A percentile compares a stretch with the other conserved stretches of the same genome.
Conservation (phyloP, 306 rosid species). For the Casuarina cunninghamiana region DNA sequence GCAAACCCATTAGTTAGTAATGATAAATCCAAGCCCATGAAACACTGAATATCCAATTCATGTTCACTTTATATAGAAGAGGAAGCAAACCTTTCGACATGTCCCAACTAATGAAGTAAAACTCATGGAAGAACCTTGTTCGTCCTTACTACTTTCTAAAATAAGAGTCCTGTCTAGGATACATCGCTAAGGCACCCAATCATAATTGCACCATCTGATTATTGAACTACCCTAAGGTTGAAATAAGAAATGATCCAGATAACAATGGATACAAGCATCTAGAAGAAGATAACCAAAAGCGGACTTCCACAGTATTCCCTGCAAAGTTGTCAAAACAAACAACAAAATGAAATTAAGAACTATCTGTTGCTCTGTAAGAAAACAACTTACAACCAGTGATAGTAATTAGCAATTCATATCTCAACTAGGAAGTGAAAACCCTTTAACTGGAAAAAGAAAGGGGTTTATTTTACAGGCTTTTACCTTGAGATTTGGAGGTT, state of each 20-base stretch:
- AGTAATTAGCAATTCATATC: neutral
- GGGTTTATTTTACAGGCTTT: neutral
- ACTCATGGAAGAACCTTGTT: slow-evolving; percentile 42
- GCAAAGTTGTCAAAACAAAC: slow-evolving; percentile 37
- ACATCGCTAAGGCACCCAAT: slow-evolving; percentile 49
- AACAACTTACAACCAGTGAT: neutral
- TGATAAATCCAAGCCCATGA: slow-evolving; percentile 20
- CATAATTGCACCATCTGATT: neutral
- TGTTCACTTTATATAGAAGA: slow-evolving; percentile 14
- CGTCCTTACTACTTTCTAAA: slow-evolving; percentile 50
- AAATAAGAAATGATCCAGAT: slow-evolving; percentile 14
- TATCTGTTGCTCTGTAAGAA: slow-evolving; percentile 1
- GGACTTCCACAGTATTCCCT: slow-evolving; percentile 70
- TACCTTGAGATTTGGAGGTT: slow-evolving; percentile 55
- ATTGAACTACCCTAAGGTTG: neutral
- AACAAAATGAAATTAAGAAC: neutral
- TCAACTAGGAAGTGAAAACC: neutral
- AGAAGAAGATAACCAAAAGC: slow-evolving; percentile 67
- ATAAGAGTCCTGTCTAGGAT: slow-evolving; percentile 57
- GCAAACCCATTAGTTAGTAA: slow-evolving; percentile 17
- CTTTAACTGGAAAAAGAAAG: slow-evolving; percentile 2
- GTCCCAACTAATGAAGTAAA: slow-evolving; percentile 55
- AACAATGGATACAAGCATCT: slow-evolving; percentile 76
- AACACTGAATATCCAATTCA: slow-evolving; percentile 7
- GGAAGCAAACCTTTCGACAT: slow-evolving; percentile 54